These are phyloP conservation scores for Chaetomiaceae sp. DNA, from an alignment of 2,329 filamentous ascomycete genomes.

Conservation along the genomic window DNA sequence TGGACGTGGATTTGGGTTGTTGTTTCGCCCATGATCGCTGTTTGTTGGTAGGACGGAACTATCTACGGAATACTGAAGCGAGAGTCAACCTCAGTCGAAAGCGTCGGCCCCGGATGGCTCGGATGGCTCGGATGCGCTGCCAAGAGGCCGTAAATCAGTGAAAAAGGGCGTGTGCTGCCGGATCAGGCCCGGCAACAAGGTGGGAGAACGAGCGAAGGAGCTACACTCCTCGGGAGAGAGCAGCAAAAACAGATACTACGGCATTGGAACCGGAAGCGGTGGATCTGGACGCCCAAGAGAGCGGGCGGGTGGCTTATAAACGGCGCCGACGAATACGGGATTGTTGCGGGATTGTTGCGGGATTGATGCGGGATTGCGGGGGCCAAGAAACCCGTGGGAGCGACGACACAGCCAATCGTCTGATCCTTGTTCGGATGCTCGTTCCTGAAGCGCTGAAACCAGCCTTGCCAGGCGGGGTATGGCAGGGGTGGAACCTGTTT, in stretches of 20 bases:
- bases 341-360: too few species aligned
- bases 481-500: background rate
- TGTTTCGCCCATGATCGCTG: constrained; percentile 21
- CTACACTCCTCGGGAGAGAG: background rate
- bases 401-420: background rate
- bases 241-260: background rate
- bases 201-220: background rate
- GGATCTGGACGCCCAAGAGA: background rate
- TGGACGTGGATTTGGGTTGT: constrained; percentile 4
- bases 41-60: too few species aligned
- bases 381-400: too few species aligned
- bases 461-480: background rate
- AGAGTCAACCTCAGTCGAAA: too few species aligned
- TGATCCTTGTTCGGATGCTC: background rate
- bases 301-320: background rate
- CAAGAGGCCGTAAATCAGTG: too few species aligned
- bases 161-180: background rate
- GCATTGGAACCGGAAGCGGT: background rate
- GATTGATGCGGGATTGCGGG: too few species aligned
- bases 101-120: too few species aligned
- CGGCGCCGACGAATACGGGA: too few species aligned
- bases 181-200: background rate
- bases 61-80: too few species aligned
- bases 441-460: background rate
- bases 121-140: background rate